Base-by-base conservation (phyloP, 768 basidiomycete species). In the Multifurca ochricompacta region DNA sequence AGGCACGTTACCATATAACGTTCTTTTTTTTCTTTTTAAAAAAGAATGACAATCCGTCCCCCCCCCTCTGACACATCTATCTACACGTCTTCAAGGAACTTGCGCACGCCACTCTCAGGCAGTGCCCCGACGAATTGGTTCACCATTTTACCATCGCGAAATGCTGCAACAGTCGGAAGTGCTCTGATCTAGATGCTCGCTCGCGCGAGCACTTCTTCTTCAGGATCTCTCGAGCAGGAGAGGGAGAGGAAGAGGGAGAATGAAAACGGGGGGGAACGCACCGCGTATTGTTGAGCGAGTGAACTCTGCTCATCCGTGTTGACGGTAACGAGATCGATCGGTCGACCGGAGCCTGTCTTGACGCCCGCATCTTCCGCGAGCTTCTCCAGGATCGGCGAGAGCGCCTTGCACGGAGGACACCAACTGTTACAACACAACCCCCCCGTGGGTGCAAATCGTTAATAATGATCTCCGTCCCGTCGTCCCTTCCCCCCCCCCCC, bases 91-190 rank as follows among this genome's bases (percentile, higher is more conserved):
- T 61, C 47, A 13, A 68, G 53, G 53, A 67, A 69, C 19, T 62
- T 58, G 40, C 64, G 60, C 36, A 69, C 63, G 18, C 58, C 59
- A n/a, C 42, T 31, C 48, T 69, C 66, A 6, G 65, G 68, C 21
- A 69, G 32, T 6, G 65, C 68, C 1, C 66, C 87, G 2, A 81
- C 71, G 62, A 91, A 91, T 43, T 80, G 72, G 41, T 69, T 69
- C n/a, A 83, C 71, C 1, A 68, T 71, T 59, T 78, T 63, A 16
- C 86, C 87, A 44, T 82, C 75, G 53, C 73, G 77, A 71, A 90
- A 90, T 3, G 86, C 88, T 53, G 87, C 71, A 28, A 91, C 86
- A 0, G 88, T 91, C 3, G 88, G 88, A n/a, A 91, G 68, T 14
- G 85, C 76, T n/a, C 73, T 69, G 56, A 91, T 73, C 89, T 91